Percentiles rank a stretch among this genome's conserved stretches.
Conservation (phyloP, 2,329 filamentous ascomycete species). For the Colletotrichum sp. region DNA sequence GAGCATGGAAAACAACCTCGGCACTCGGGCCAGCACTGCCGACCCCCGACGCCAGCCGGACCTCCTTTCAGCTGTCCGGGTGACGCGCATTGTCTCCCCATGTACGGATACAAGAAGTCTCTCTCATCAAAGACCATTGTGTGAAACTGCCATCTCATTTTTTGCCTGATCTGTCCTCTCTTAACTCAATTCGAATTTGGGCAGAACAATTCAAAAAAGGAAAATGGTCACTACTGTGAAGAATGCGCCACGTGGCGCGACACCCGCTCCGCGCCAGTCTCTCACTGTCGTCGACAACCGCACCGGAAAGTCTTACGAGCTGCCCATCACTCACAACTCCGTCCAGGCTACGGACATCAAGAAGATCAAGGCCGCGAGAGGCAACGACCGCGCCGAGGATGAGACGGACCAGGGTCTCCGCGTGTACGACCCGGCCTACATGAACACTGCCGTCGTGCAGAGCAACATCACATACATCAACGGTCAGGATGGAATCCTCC, state of each 20-base stretch:
- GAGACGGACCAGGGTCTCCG: conserved; percentile 54
- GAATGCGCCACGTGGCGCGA: conserved; percentile 17
- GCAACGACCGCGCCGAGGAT: conserved; percentile 44
- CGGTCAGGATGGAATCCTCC: conserved; percentile 54
- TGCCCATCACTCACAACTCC: conserved; percentile 54
- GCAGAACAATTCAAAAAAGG: not conserved
- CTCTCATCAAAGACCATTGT: conserved; percentile 4
- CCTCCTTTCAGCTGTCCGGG: conserved; percentile 12
- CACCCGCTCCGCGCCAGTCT: conserved; percentile 28
- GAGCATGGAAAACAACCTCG: conserved; percentile 8
- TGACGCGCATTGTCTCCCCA: not conserved
- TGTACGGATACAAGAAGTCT: not conserved
- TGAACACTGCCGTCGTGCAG: conserved; percentile 57
- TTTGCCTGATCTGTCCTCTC: not conserved
- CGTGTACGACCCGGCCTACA: conserved; percentile 56
- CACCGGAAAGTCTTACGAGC: conserved; percentile 51
- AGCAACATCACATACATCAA: conserved; percentile 59
- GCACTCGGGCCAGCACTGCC: conserved; percentile 17
- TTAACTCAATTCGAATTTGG: not conserved
- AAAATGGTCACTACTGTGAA: conserved; percentile 12
- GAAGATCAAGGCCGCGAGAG: conserved; percentile 46
- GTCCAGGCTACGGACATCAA: conserved; percentile 57
- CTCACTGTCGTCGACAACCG: conserved; percentile 55
- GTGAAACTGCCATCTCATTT: not conserved
- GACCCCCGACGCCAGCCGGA: conserved; percentile 19